Evolutionary conservation across 495 filamentous ascomycete species (phyloP), one percentile per base, ranked within the genome.

Genomic region (Astrocystis sublimbata): DNA sequence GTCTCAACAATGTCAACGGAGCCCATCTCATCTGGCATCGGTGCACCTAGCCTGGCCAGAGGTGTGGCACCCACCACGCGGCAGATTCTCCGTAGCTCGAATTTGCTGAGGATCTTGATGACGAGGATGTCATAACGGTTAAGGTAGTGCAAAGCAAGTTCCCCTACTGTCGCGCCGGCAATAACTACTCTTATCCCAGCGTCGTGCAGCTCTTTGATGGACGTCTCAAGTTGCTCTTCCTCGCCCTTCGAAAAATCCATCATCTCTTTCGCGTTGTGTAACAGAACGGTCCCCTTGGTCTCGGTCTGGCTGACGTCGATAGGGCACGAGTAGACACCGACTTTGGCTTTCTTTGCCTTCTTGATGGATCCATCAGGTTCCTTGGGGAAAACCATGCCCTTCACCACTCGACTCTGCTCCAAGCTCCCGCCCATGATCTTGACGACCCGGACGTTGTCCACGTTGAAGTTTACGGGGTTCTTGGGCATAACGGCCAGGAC

Each of bases 11-110:
- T 76, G 76, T 99, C 96, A 61, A 98, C 83, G 64, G 75, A 88
- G 64, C 96, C 96, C 92, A 97, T 98, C 83, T 99, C 96, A 69
- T 99, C 96, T 24, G 96, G 96, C 96, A 99, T 99, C 28, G 96
- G 96, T 8, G 96, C 96, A 56, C 96, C 96, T 51, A 99, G 84
- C 67, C 96, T 88, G 35, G 96, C 96, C 57, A 99, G 85, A 7
- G 96, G 96, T 3, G 92, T 97, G 43, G 94, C 96, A 54, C 96
- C 94, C 33, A 99, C 93, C 33, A 99, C 96, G 50, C 94, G 87
- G 84, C 96, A 99, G 61, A 98, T 78, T 47, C 96, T 84, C 63
- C 93, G 85, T 45, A 98, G 85, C 76, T 99, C 96, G 74, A 96
- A 99, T 79, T 99, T 99, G 75, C 92, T 97, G 66, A 99, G 86